A percentile compares a stretch with the other conserved stretches of the same genome.
phyloP scores from a whole-genome alignment of 78 protist genomes.

The Emiliania huxleyi region DNA sequence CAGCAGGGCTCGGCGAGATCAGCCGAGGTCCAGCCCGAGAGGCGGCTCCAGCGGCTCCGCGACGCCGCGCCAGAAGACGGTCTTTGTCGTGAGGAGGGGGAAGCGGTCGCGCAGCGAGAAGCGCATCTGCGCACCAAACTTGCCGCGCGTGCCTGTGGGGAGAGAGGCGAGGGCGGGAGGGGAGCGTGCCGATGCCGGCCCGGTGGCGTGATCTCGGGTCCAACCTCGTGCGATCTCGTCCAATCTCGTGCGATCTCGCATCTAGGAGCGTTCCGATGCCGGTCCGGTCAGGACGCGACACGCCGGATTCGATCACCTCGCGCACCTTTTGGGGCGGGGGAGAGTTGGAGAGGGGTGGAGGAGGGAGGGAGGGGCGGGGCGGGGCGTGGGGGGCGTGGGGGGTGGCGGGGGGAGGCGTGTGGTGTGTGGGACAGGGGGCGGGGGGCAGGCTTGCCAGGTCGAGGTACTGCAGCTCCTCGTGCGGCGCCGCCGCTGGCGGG shows the following conservation, averaged over 20 bases:
- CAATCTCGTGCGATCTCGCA: no score
- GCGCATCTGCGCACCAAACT: constrained; percentile 75
- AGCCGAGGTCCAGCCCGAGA: no score
- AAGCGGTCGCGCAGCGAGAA: constrained; percentile 64
- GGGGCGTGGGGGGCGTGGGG: no score
- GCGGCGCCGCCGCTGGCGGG: neutral
- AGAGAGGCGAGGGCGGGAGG: neutral
- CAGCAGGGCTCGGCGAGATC: constrained; percentile 79
- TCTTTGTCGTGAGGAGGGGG: constrained; percentile 90
- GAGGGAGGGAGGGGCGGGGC: no score
- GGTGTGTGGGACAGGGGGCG: no score
- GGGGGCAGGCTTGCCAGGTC: no score
- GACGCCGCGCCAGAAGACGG: constrained; percentile 85
- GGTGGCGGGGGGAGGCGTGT: no score
- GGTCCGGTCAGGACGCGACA: constrained; percentile 72
- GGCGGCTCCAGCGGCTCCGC: no score
- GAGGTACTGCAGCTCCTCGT: constrained; percentile 76
- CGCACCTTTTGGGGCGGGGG: no score
- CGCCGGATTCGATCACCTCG: constrained; percentile 64
- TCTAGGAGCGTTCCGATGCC: constrained; percentile 86
- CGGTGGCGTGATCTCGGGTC: neutral
- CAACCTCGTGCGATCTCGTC: no score
- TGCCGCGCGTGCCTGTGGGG: constrained; percentile 68
- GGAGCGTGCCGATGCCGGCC: no score
- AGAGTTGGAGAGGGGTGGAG: no score